These are phyloP conservation scores for Mucor indicus DNA, from an alignment of 371 early-diverging fungal genomes.

Conservation along the genomic window DNA sequence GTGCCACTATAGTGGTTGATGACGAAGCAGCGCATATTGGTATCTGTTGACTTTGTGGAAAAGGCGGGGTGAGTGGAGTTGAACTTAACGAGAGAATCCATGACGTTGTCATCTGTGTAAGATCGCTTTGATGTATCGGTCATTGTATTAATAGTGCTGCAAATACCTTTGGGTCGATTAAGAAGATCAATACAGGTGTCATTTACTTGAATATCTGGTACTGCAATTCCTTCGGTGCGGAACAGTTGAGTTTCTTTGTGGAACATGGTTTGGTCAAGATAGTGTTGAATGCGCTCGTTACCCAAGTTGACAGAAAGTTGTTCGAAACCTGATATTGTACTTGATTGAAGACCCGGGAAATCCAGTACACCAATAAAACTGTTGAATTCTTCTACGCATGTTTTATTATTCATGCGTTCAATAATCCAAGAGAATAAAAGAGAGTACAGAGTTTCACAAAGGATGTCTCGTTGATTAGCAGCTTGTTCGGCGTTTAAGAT, in stretches of 20 bases:
- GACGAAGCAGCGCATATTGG: conserved; percentile 57
- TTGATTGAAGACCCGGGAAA: conserved; percentile 53
- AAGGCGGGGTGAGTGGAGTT: conserved; percentile 45
- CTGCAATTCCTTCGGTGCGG: conserved; percentile 51
- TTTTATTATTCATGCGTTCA: conserved; percentile 80
- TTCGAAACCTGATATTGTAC: conserved; percentile 57
- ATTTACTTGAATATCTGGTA: conserved; percentile 26
- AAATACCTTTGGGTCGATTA: conserved; percentile 52
- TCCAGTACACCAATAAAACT: conserved; percentile 77
- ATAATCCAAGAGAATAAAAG: conserved; percentile 86
- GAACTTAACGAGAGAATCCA: conserved; percentile 43
- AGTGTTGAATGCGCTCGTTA: conserved; percentile 78
- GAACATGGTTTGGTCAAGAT: conserved; percentile 61
- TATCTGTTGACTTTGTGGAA: conserved; percentile 38
- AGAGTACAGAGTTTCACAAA: conserved; percentile 78
- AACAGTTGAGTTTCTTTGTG: conserved; percentile 40
- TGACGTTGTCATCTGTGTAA: conserved; percentile 38
- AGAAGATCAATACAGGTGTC: conserved; percentile 36
- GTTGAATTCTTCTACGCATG: conserved; percentile 59
- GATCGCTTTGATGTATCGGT: conserved; percentile 35
- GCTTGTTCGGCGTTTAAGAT: conserved; percentile 81
- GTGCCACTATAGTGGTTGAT: conserved; percentile 78
- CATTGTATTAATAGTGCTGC: conserved; percentile 56
- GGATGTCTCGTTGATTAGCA: conserved; percentile 69
- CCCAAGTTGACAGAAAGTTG: conserved; percentile 79